Conservation (phyloP, 2,329 filamentous ascomycete genomes). For the Ceratocystis ficicola region DNA sequence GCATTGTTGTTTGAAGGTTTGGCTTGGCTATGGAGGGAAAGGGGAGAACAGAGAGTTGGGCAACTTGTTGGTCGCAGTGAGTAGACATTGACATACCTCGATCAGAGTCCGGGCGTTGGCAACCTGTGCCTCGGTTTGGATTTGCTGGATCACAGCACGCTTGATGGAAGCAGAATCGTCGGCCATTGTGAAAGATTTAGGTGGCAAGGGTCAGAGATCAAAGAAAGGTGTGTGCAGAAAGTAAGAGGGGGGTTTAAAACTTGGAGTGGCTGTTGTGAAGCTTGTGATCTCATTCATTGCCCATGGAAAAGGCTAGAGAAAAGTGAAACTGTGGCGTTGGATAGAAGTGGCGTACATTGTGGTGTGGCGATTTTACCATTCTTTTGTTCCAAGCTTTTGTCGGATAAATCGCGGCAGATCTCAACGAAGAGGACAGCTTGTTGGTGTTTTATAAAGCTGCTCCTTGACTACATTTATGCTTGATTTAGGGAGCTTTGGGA, state of each 20-base stretch:
- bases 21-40: background rate
- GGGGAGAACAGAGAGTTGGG: no score
- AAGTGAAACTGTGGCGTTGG: slow-evolving; percentile 6
- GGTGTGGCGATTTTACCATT: slow-evolving; percentile 3
- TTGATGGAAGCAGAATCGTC: slow-evolving; percentile 44
- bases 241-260: background rate
- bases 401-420: slow-evolving; percentile 17
- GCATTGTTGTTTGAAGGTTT: background rate
- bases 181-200: slow-evolving; percentile 14
- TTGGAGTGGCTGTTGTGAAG: background rate
- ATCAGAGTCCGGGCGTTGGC: slow-evolving; percentile 59
- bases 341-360: background rate
- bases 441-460: slow-evolving; percentile 10
- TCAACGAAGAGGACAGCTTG: slow-evolving; percentile 19
- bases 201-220: no score
- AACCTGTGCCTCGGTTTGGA: slow-evolving; percentile 51
- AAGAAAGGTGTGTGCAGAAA: background rate
- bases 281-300: background rate
- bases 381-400: background rate
- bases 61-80: background rate
- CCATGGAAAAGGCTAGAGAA: slow-evolving; percentile 2
- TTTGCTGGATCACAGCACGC: slow-evolving; percentile 52
- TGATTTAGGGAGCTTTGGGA: slow-evolving; percentile 1
- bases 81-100: slow-evolving; percentile 40
- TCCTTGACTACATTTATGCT: background rate